Percentiles rank a stretch among this genome's conserved stretches.
Conservation (phyloP, 805 yeast species). For the Candida corydali region DNA sequence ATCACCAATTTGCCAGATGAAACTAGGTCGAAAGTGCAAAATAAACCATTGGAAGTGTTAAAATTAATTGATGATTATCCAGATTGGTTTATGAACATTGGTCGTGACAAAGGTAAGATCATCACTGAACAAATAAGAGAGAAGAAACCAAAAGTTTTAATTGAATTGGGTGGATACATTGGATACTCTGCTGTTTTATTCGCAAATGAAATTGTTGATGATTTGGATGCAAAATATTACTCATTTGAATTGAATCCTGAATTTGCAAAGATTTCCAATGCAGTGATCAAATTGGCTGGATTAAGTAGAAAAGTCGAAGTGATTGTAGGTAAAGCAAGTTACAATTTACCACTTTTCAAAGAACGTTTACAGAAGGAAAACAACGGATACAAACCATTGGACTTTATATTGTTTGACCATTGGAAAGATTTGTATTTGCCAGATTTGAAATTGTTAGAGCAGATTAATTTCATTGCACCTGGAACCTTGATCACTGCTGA, state of each 20-base stretch:
- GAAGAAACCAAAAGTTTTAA: conserved; percentile 20
- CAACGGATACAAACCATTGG: conserved; percentile 18
- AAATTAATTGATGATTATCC: conserved; percentile 25
- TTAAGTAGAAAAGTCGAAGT: conserved; percentile 25
- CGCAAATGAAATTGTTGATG: conserved; percentile 20
- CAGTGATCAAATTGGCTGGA: conserved; percentile 31
- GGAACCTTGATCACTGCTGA: conserved; percentile 40
- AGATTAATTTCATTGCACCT: conserved; percentile 32
- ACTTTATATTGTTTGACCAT: conserved; percentile 40
- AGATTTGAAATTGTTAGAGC: conserved; percentile 39
- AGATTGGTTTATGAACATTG: conserved; percentile 28
- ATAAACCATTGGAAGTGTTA: conserved; percentile 29
- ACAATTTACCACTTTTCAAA: conserved; percentile 23
- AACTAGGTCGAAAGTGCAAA: conserved; percentile 18
- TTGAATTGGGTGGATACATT: conserved; percentile 31
- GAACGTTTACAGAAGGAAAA: conserved; percentile 9
- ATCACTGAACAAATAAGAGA: conserved; percentile 20
- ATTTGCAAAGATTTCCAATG: conserved; percentile 26
- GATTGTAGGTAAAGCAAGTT: conserved; percentile 29
- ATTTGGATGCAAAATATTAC: conserved; percentile 24
- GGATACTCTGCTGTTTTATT: conserved; percentile 37
- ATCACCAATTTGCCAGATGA: conserved; percentile 19
- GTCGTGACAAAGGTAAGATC: conserved; percentile 24
- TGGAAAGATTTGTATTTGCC: conserved; percentile 34
- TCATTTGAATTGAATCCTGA: conserved; percentile 29